Percentiles rank a stretch among this genome's conserved stretches.
Evolutionary conservation across 2,329 filamentous ascomycete species (phyloP).

Genomic region (Pseudopyrenochaeta lycopersici): DNA sequence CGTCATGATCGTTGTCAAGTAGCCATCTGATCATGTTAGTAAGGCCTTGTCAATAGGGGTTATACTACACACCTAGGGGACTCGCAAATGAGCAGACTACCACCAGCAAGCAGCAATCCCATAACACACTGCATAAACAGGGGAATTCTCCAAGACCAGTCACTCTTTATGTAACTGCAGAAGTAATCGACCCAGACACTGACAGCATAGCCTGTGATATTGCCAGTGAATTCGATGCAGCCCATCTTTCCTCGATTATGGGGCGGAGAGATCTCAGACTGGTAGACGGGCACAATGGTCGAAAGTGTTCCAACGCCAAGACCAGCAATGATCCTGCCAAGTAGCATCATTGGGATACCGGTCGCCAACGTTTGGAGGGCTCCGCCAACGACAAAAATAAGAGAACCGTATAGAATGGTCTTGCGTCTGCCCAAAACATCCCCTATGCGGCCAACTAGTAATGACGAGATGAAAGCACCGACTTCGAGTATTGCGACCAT

Average conservation of each 20-base stretch:
- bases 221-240: slow-evolving; percentile 97
- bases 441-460: slow-evolving; percentile 86
- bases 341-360: slow-evolving; percentile 86
- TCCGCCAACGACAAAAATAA: slow-evolving; percentile 85
- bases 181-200: slow-evolving; percentile 99
- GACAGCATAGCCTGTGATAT: slow-evolving; percentile 93
- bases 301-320: slow-evolving; percentile 60
- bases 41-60: not conserved
- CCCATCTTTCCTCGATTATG: slow-evolving; percentile 95
- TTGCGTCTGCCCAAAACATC: slow-evolving; percentile 89
- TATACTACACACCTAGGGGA: slow-evolving; percentile 79
- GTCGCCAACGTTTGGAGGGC: slow-evolving; percentile 83
- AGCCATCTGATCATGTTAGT: slow-evolving; percentile 75
- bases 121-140: slow-evolving; percentile 93
- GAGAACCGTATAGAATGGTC: slow-evolving; percentile 92
- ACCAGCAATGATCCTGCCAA: slow-evolving; percentile 61
- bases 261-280: slow-evolving; percentile 76
- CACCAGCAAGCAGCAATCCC: slow-evolving; percentile 83
- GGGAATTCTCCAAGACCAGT: slow-evolving; percentile 91
- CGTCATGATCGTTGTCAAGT: slow-evolving; percentile 95
- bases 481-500: slow-evolving; percentile 98
- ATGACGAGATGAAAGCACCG: slow-evolving; percentile 88
- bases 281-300: slow-evolving; percentile 63
- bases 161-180: slow-evolving; percentile 85
- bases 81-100: slow-evolving; percentile 93